Evolutionary conservation across 129 eudicot genomes (phyloP), one percentile per base, ranked within the genome.

Genomic region (Escallonia rubra): DNA sequence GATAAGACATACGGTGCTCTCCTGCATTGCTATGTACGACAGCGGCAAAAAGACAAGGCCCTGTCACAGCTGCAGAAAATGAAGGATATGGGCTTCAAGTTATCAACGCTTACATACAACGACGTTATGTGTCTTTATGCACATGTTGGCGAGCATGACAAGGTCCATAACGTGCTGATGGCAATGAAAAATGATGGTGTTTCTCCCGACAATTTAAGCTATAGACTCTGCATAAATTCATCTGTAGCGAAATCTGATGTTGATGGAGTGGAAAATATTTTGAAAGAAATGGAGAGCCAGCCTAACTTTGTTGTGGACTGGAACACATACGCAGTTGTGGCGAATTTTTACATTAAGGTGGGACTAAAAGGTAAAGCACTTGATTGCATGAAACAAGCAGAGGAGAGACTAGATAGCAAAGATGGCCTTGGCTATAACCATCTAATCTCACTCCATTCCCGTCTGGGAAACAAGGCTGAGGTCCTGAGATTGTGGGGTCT

Each of bases 1-100:
- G 81, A 65, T 0, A 92, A 84, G 71, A 85, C 90, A 0, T 89
- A 84, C 43, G 98, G 98, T n/a, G 96, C 98, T 47, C 92, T 92
- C 50, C 87, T 88, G 48, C 93, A 89, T 68, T 92, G 90, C 59
- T 92, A 89, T 68, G 98, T 86, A 51, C 79, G 95, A 41, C 96
- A 88, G 47, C 74, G 84, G 52, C 86, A 89, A 74, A 81, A 86
- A 11, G 90, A 84, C 51, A 83, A 77, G 71, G 65, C 96, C 43
- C 77, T 84, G 59, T 46, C 84, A 14, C 96, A 86, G 66, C 73
- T 92, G 11, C 71, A 80, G 64, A 84, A 62, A 68, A 92, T 92
- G 98, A 86, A 86, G 67, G 86, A 86, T 44, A 72, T 71, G 42
- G 95, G 95, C 23, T 50, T 86, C 50, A 64, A 74, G 59, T 64